Evolutionary conservation across 306 rosid species (phyloP).

Genomic region (Rosa multiflora): DNA sequence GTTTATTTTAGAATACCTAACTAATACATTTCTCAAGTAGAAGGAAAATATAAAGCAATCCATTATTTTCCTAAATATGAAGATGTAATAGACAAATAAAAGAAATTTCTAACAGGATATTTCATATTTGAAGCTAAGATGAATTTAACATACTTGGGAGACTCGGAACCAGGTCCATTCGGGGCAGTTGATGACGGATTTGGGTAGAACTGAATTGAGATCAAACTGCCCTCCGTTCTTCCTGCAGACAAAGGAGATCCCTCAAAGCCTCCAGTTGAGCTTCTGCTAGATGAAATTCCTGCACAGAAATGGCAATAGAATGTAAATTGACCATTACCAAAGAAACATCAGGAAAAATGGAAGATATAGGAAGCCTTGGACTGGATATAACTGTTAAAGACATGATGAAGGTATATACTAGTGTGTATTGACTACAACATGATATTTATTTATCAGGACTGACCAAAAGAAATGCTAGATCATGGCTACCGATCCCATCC

Average conservation of each 20-base stretch:
- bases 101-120: slow-evolving; percentile 4
- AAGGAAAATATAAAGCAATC: not conserved
- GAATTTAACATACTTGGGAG: slow-evolving; percentile 57
- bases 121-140: slow-evolving; percentile 4
- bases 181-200: slow-evolving; percentile 47
- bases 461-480: not conserved
- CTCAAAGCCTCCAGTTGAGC: slow-evolving; percentile 42
- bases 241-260: slow-evolving; percentile 59
- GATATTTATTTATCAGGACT: not conserved
- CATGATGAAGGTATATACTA: not conserved
- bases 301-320: slow-evolving; percentile 13
- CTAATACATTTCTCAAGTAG: not conserved
- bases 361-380: not conserved
- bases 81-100: not conserved
- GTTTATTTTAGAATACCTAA: not conserved
- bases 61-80: not conserved
- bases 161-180: slow-evolving; percentile 46
- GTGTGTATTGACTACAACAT: not conserved
- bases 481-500: not conserved
- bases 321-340: not conserved
- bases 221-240: slow-evolving; percentile 34
- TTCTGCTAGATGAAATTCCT: slow-evolving; percentile 65
- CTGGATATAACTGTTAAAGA: not conserved
- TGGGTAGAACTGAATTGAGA: slow-evolving; percentile 52
- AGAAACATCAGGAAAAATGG: not conserved